Percentiles rank a stretch among this genome's conserved stretches.
phyloP scores from a whole-genome alignment of 495 filamentous ascomycete genomes.

The Talaromyces liani region DNA sequence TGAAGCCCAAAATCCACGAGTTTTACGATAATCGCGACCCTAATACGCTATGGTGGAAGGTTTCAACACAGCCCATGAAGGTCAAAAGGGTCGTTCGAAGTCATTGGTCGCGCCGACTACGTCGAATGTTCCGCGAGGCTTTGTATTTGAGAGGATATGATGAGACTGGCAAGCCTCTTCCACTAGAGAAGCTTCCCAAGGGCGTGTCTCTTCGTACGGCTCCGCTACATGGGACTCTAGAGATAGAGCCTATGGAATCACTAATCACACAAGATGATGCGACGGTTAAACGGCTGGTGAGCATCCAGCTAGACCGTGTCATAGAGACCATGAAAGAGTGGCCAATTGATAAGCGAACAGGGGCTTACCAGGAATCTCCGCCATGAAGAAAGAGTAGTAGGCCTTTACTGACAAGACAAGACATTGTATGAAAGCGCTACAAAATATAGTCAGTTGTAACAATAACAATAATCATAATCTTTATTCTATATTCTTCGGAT shows the following conservation, averaged over 20 bases:
- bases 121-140: slow-evolving; percentile 45
- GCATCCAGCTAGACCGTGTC: neutral
- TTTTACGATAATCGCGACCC: slow-evolving; percentile 25
- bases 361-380: neutral
- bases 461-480: neutral
- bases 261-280: neutral
- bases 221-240: slow-evolving; percentile 5
- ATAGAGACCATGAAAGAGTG: neutral
- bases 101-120: slow-evolving; percentile 40
- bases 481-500: neutral
- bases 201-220: neutral
- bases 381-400: neutral
- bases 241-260: neutral
- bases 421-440: neutral
- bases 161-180: slow-evolving; percentile 32
- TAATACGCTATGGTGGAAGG: slow-evolving; percentile 44
- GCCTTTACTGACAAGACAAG: neutral
- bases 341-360: neutral
- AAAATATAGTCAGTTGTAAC: neutral
- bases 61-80: slow-evolving; percentile 19
- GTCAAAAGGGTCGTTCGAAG: slow-evolving; percentile 45
- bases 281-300: neutral
- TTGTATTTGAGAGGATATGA: slow-evolving; percentile 51
- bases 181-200: neutral
- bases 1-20: slow-evolving; percentile 28